Base-by-base conservation (phyloP, 1,284 basidiomycete species). In the Exobasidium rhododendri region DNA sequence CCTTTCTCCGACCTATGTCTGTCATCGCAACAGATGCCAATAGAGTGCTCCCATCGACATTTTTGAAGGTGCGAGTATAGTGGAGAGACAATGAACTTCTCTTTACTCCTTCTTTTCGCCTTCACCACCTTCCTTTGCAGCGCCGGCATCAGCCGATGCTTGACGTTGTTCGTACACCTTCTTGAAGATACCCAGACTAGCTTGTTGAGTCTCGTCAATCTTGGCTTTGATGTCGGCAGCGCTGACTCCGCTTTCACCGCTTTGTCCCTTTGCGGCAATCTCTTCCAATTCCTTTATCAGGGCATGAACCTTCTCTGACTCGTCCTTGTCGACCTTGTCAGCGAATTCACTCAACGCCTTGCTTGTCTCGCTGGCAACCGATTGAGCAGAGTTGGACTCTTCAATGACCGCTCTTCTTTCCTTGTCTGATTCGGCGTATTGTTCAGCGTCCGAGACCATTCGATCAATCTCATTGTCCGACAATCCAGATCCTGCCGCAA, bases 271-370 rank as follows among this genome's bases (percentile, higher is more conserved):
- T 75, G 85, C 85, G 28, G 92, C 88, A n/a, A 98, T 80, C 82
- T 94, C 93, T 64, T 93, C 88, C 57, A 97, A 88, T 83, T 97
- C 93, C 67, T 82, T 82, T 56, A 98, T 83, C 63, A 88, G 83
- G 71, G 97, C 92, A 56, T 77, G 68, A 54, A 78, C 71, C 74
- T 78, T 85, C 93, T 97, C 81, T 91, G 92, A 83, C 90, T 91
- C 87, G 94, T 88, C 83, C 20, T 87, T 86, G 74, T 97, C 92
- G 63, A 98, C 87, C 81, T 97, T 92, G 63, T 94, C 90, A 85
- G 94, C 93, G 86, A 97, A 97, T 84, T 98, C 96, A 80, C 85
- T 87, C 87, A 97, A 90, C 31, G 92, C 91, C 77, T 97, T 97
- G 85, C 96, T 92, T 2, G 94, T 98, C 82, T 98, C 94, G 65